Evolutionary conservation across 2,329 filamentous ascomycete species (phyloP).

Genomic region (Pleomassaria siparia): DNA sequence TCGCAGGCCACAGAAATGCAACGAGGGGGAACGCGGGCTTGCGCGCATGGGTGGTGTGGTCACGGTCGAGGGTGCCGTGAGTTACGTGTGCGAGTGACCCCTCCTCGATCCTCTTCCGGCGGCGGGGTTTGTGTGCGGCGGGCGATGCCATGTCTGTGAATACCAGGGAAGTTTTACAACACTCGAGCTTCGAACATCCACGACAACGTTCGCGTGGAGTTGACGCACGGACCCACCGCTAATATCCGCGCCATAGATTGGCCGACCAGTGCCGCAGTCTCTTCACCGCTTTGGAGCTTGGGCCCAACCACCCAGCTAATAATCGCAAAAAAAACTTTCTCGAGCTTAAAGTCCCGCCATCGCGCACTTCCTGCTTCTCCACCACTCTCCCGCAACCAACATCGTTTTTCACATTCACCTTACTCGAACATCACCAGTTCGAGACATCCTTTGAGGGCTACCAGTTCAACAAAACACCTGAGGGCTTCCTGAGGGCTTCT

Average conservation of each 20-base stretch:
- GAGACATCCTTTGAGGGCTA: too few relatives aligned
- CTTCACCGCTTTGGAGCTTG: conserved; percentile 7
- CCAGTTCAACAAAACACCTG: too few relatives aligned
- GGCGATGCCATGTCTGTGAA: conserved; percentile 33
- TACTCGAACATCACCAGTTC: conserved; percentile 18
- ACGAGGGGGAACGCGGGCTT: conserved; percentile 83
- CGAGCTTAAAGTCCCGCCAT: conserved; percentile 5
- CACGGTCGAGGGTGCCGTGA: conserved; percentile 49
- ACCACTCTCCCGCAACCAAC: conserved; percentile 1
- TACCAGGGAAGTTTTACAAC: background rate
- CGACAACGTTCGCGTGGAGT: background rate
- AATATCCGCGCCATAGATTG: background rate
- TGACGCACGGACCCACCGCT: background rate
- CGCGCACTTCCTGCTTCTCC: conserved; percentile 1
- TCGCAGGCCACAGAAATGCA: conserved; percentile 91
- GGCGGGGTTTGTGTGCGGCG: conserved; percentile 45
- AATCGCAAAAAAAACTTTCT: conserved; percentile 6
- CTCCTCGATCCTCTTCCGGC: conserved; percentile 47
- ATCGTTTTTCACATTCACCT: conserved; percentile 17
- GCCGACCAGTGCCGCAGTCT: too few relatives aligned
- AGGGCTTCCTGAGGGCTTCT: conserved; percentile 36
- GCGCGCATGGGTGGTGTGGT: conserved; percentile 48
- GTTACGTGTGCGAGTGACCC: conserved; percentile 41
- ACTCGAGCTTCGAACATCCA: background rate
- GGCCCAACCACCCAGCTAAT: conserved; percentile 6